Base-by-base conservation (phyloP, 768 basidiomycete genomes). In the Lactarius deliciosus region DNA sequence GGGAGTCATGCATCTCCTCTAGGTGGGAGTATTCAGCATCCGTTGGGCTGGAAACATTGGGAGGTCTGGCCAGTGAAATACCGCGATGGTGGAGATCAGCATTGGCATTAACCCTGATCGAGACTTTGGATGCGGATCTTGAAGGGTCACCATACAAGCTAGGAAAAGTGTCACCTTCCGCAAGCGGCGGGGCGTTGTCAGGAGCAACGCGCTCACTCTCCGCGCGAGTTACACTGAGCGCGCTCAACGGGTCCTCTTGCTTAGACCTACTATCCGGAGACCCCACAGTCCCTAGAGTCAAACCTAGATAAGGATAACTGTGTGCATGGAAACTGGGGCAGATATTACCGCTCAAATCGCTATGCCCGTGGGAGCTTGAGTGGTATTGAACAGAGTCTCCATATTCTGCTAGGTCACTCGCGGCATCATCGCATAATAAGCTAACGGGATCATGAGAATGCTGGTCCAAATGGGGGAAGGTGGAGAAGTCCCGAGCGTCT, bases 361-460 rank as follows among this genome's bases (percentile, higher is more conserved):
- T 28, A 20, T 56, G 60, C 5, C 30, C 34, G 11, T 59, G 65
- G 16, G 25, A 53, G 41, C 45, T 28, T 55, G 15, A 36, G 22
- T 25, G 41, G 38, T 20, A 41, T 18, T 20, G n/a, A 34, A 63
- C 41, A 9, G 68, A 66, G 20, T 64, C 60, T 1, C 60, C 62
- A 45, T 66, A 56, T 60, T 69, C 64, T 32, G 70, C 63, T 47
- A 58, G 53, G 53, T 69, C 68, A 32, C 65, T 66, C 38, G 65
- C 65, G 15, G 47, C 32, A 13, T 69, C 69, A n/a, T 69, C 60
- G n/a, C 15, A 5, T 10, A 18, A 30, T 10, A 18, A 30, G 41
- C 36, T 34, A 61, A 7, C 38, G 8, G 13, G 20, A 47, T 11
- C 18, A 22, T 36, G 30, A 20, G 22, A n/a, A 41, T 41, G 22